A percentile compares a stretch with the other conserved stretches of the same genome.
Evolutionary conservation across 2,329 filamentous ascomycete species (phyloP).

Genomic region (Aspergillus pseudonomiae): DNA sequence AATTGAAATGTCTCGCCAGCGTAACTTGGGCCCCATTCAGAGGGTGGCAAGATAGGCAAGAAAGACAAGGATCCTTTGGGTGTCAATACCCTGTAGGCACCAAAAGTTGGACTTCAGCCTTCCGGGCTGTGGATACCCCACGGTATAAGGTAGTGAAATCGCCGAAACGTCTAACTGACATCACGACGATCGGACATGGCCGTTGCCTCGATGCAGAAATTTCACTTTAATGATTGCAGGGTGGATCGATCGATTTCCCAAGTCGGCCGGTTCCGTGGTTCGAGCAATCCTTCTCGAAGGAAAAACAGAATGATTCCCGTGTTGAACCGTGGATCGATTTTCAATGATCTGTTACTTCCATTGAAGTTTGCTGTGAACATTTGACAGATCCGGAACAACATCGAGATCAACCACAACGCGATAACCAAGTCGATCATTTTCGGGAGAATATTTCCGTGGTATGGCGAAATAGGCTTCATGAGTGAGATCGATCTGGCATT

Average conservation of each 20-base stretch:
- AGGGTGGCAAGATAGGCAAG: not conserved
- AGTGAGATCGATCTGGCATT: conserved; percentile 2
- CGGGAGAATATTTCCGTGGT: conserved; percentile 3
- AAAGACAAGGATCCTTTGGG: not conserved
- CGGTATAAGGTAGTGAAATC: conserved; percentile 8
- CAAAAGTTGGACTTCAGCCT: conserved; percentile 1
- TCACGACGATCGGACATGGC: conserved; percentile 9
- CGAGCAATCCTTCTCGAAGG: conserved; percentile 15
- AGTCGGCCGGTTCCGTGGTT: conserved; percentile 12
- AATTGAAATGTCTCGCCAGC: not conserved
- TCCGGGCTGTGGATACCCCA: conserved; percentile 3
- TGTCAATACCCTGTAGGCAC: not conserved
- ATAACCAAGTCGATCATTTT: not conserved
- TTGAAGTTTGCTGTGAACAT: not conserved
- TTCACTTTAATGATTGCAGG: not conserved
- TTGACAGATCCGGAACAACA: not conserved
- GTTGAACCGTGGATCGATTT: conserved; percentile 20
- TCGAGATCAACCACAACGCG: not conserved
- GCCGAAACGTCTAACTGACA: conserved; percentile 10
- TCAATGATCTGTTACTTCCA: conserved; percentile 9
- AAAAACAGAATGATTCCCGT: conserved; percentile 13
- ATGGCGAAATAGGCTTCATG: not conserved
- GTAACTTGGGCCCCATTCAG: not conserved
- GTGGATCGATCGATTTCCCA: conserved; percentile 19
- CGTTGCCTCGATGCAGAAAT: not conserved